Conservation (phyloP, 2,329 filamentous ascomycete species). For the Colletotrichum lindemuthianum region DNA sequence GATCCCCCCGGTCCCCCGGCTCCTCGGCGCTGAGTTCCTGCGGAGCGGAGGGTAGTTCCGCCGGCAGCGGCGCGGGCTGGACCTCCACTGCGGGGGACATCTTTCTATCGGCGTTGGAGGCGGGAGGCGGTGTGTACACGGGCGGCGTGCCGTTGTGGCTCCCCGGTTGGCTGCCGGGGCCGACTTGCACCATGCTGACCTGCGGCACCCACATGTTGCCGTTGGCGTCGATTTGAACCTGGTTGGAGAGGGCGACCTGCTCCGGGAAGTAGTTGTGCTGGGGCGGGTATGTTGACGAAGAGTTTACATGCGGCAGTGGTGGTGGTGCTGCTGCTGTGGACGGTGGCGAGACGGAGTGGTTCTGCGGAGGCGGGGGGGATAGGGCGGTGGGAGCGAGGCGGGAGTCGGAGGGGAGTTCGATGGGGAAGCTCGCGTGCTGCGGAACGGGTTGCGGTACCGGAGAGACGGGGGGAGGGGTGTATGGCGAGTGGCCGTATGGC, state of each 20-base stretch:
- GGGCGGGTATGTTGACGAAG: conserved; percentile 22
- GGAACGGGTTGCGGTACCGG: conserved; percentile 33
- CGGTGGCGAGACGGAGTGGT: background rate
- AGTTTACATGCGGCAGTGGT: conserved; percentile 2
- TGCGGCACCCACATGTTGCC: conserved; percentile 47
- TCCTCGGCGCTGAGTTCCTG: conserved; percentile 31
- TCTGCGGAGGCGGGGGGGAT: background rate
- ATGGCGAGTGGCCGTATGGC: conserved; percentile 15
- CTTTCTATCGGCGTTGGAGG: conserved; percentile 18
- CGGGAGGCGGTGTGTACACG: conserved; percentile 30
- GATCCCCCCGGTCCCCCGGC: background rate
- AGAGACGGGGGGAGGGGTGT: conserved; percentile 21
- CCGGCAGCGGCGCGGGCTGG: conserved; percentile 1
- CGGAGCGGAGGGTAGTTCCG: conserved; percentile 17
- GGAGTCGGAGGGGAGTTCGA: conserved; percentile 41
- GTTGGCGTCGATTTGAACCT: conserved; percentile 45
- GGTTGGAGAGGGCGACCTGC: conserved; percentile 17
- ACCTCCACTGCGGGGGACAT: background rate
- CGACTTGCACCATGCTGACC: conserved; percentile 44
- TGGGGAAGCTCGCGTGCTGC: conserved; percentile 40
- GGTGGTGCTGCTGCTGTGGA: background rate
- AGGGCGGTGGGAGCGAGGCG: background rate
- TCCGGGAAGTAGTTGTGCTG: conserved; percentile 33
- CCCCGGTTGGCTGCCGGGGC: background rate
- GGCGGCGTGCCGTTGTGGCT: conserved; percentile 12